phyloP scores from a whole-genome alignment of 805 yeast species.

The Candida tallmaniae region DNA sequence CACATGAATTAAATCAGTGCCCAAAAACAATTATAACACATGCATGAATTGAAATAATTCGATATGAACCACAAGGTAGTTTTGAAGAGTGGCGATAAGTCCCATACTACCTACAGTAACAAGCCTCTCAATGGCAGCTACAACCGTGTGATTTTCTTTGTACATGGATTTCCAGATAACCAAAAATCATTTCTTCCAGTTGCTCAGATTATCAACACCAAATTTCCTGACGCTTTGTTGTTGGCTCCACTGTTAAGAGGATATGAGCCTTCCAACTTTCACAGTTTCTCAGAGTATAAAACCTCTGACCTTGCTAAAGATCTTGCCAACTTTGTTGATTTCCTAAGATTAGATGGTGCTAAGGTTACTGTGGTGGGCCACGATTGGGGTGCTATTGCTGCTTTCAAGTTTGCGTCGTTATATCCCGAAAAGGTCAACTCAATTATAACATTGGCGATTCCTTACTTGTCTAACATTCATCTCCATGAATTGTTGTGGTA shows the following conservation, averaged over 20 bases:
- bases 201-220: constrained; percentile 12
- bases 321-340: constrained; percentile 24
- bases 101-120: constrained; percentile 9
- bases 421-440: constrained; percentile 32
- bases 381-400: constrained; percentile 41
- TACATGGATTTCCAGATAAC: constrained; percentile 40
- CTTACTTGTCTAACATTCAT: constrained; percentile 26
- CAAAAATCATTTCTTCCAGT: constrained; percentile 23
- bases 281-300: constrained; percentile 19
- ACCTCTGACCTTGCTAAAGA: constrained; percentile 30
- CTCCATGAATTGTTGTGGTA: constrained; percentile 24
- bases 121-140: constrained; percentile 2
- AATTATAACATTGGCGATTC: constrained; percentile 35
- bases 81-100: constrained; percentile 9
- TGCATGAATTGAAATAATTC: not conserved
- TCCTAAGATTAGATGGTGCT: not conserved
- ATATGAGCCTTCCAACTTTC: constrained; percentile 29
- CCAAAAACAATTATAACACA: not conserved
- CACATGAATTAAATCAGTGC: no score
- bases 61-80: constrained; percentile 6
- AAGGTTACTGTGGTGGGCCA: constrained; percentile 38
- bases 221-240: constrained; percentile 15
- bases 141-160: constrained; percentile 19
- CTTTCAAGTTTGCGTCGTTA: constrained; percentile 29
- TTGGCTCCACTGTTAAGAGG: constrained; percentile 36